Evolutionary conservation across 2,329 filamentous ascomycete species (phyloP), one percentile per base, ranked within the genome.

Genomic region (Iodosphaeria phyllophila): DNA sequence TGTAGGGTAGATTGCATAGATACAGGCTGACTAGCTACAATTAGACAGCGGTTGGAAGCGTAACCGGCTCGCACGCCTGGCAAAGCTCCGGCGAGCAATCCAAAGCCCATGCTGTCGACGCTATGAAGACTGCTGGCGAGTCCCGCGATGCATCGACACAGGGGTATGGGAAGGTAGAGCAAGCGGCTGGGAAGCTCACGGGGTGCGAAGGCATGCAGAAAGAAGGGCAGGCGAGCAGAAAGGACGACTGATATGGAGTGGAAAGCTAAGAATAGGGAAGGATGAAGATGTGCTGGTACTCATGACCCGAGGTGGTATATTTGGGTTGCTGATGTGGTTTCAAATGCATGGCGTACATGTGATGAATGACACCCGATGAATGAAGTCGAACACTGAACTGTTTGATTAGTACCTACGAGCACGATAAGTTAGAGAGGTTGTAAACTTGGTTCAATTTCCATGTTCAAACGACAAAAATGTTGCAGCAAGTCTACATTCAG

Each of bases 161-260:
- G 21, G 72, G 72, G 0, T 68, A 60, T 27, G 74, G 74, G 18
- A 66, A 61, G 38, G 55, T 57, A 3, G 74, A 80, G 43, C 64
- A 77, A 51, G 40, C 70, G 23, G 64, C 68, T 0, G 74, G 74
- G 5, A 65, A 63, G 39, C 47, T 62, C 1, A 60, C 66, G 0
- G 73, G 74, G 0, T 79, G 74, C 34, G 66, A 74, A 44, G 74
- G 74, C 0, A 78, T 79, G 74, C 51, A 64, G 45, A 56, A 59
- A 27, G 70, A 75, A 44, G 71, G 70, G 0, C 54, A 50, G 9
- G 56, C 52, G 11, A 71, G 63, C 38, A 48, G 44, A 27, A 48
- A 44, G 32, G 14, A 32, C 6, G 30, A 35, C 9, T 39, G n/a
- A n/a, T n/a, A n/a, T n/a, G n/a, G 32, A 13, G 8, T 24, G n/a